Conservation (phyloP, 2,329 filamentous ascomycete species). For the Curvularia hawaiiensis region DNA sequence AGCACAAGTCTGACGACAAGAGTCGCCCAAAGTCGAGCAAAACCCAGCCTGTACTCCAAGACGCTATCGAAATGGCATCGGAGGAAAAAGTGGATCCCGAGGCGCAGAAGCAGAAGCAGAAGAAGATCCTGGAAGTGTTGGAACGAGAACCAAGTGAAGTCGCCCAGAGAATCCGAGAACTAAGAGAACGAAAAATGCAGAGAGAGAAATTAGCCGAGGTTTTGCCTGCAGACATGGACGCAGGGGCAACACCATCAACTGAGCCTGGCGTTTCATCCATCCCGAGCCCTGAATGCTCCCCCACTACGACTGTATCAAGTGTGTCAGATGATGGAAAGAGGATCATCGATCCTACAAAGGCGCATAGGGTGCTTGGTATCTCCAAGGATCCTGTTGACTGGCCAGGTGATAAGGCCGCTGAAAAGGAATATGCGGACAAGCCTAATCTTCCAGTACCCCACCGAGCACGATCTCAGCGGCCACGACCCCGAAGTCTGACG, state of each 20-base stretch:
- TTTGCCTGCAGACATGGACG: conserved; percentile 42
- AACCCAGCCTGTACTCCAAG: conserved; percentile 33
- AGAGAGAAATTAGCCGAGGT: conserved; percentile 52
- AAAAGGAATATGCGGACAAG: conserved; percentile 6
- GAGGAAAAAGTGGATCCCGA: conserved; percentile 22
- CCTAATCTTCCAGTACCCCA: conserved; percentile 16
- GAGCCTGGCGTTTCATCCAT: conserved; percentile 43
- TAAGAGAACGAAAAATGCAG: conserved; percentile 62
- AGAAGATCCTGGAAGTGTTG: conserved; percentile 40
- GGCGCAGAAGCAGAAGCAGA: conserved; percentile 25
- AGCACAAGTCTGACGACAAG: conserved; percentile 27
- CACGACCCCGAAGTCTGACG: conserved; percentile 40
- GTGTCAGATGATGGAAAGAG: conserved; percentile 32
- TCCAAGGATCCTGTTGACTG: conserved; percentile 18
- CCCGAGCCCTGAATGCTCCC: conserved; percentile 36
- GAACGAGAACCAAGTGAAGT: conserved; percentile 60
- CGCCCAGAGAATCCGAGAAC: conserved; percentile 61
- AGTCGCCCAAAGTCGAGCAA: conserved; percentile 36
- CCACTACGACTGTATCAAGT: conserved; percentile 42
- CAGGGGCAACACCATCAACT: conserved; percentile 47
- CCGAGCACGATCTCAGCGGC: conserved; percentile 27
- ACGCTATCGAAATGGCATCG: conserved; percentile 26
- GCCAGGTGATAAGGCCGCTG: conserved; percentile 5
- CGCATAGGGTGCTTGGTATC: conserved; percentile 51
- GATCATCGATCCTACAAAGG: conserved; percentile 44